Evolutionary conservation across 2,329 filamentous ascomycete genomes (phyloP).

Genomic region (Aspergillus sp.): DNA sequence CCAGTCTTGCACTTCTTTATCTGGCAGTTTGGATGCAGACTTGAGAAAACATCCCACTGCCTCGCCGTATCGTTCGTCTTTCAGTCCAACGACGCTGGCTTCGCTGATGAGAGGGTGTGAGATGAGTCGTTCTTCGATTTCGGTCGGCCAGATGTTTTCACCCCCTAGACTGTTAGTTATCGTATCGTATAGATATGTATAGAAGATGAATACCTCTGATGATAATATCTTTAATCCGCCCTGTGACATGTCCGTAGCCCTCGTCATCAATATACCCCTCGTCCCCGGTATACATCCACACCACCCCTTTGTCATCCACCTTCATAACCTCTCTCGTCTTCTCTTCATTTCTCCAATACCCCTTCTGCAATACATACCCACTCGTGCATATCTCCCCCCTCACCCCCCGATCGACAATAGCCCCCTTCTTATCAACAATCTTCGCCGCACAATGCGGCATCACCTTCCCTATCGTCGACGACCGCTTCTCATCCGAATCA

Average conservation of each 20-base stretch:
- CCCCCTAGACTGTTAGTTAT: constrained; percentile 41
- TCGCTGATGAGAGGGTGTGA: constrained; percentile 54
- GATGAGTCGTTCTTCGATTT: constrained; percentile 64
- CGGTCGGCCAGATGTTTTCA: constrained; percentile 64
- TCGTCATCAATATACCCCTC: constrained; percentile 46
- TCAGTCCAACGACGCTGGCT: constrained; percentile 62
- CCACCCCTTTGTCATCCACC: constrained; percentile 48
- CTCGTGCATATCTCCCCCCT: constrained; percentile 68
- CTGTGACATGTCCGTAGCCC: constrained; percentile 66
- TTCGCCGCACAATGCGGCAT: constrained; percentile 75
- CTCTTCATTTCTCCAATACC: constrained; percentile 34
- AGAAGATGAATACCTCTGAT: constrained; percentile 50
- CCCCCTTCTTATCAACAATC: constrained; percentile 64
- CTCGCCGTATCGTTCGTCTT: constrained; percentile 62
- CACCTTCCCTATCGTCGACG: constrained; percentile 63
- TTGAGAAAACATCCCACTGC: constrained; percentile 59
- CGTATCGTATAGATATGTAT: neutral
- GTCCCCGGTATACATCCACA: constrained; percentile 62
- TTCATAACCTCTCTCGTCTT: constrained; percentile 62
- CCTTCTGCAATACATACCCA: constrained; percentile 62
- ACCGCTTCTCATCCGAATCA: constrained; percentile 65
- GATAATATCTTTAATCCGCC: constrained; percentile 71
- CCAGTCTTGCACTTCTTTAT: constrained; percentile 54
- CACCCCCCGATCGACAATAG: constrained; percentile 57
- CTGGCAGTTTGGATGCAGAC: constrained; percentile 39